A percentile compares a stretch with the other conserved stretches of the same genome.
Conservation (phyloP, 208 protist species). For the Trypanosomatidae sp. region DNA sequence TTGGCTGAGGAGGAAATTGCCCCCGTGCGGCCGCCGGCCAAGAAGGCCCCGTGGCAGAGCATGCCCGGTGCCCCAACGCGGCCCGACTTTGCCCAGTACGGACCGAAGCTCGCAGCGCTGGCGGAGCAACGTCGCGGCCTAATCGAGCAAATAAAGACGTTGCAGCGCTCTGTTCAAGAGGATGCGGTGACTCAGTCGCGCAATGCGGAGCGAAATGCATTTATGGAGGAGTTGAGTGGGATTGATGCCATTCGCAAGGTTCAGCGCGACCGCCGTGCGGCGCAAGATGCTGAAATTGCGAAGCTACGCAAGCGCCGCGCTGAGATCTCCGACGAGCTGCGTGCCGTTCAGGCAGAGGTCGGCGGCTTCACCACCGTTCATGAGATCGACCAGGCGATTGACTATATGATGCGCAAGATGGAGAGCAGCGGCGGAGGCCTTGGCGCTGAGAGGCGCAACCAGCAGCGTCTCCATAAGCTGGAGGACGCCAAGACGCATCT, state of each 20-base stretch:
- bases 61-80: conserved; percentile 51
- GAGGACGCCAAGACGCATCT: conserved; percentile 76
- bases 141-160: conserved; percentile 57
- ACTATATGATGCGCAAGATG: conserved; percentile 73
- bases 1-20: conserved; percentile 10
- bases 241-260: conserved; percentile 56
- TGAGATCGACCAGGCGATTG: conserved; percentile 76
- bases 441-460: conserved; percentile 46
- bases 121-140: conserved; percentile 41
- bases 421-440: conserved; percentile 77
- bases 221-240: conserved; percentile 40
- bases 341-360: conserved; percentile 49
- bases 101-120: conserved; percentile 42
- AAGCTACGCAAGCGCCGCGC: conserved; percentile 51
- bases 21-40: neutral
- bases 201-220: conserved; percentile 43
- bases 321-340: conserved; percentile 52
- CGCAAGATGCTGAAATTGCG: conserved; percentile 66
- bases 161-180: conserved; percentile 49
- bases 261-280: conserved; percentile 46
- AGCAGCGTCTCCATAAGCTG: conserved; percentile 53
- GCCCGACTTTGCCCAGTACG: conserved; percentile 46
- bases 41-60: conserved; percentile 51
- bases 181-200: conserved; percentile 31
- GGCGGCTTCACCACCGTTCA: conserved; percentile 59